Base-by-base conservation (phyloP, 331 rosid species). In the Cydonia oblonga region DNA sequence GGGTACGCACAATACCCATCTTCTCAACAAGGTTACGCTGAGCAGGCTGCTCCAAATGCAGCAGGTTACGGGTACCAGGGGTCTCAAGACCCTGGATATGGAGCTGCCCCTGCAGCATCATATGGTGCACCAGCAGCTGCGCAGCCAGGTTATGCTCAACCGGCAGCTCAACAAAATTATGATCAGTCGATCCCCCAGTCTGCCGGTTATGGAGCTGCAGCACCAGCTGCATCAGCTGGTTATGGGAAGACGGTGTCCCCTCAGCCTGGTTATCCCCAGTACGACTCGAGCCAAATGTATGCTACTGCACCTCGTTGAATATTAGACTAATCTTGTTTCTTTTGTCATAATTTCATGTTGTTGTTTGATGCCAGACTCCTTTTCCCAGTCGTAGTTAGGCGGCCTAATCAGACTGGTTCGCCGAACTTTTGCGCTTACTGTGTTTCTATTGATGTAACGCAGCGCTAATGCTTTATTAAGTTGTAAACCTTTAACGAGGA, bases 41-140 rank as follows among this genome's bases (percentile, higher is more conserved):
- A 95, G 75, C 99, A 89, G 85, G 53, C 89, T 29, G 97, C 90
- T 62, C 63, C 92, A 22, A 89, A 72, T 72, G 30, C 81, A 51
- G 86, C 90, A 9, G 86, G 81, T 63, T 93, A 93, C 75, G 98
- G 91, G 64, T 90, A 93, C 85, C 97, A 93, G 78, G 92, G 79
- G 2, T 75, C 90, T 61, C 97, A 93, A 81, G 99, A 95, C 66
- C 88, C 96, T 25, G 78, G 72, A n/a, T 89, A 89, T 26, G 74
- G 73, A 35, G 79, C 86, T 29, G 87, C 68, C 4, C 63, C 89
- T 44, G 89, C 92, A 64, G 62, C 87, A 14, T 81, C 86, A 30
- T 90, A 93, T 70, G 82, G 83, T 70, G 89, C 92, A 6, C 79
- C 90, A 7, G 80, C 90, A 62, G 76, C 77, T 38, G 90, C 71